Base-by-base conservation (phyloP, 768 basidiomycete genomes). In the Porphyrellus cyaneotinctus region DNA sequence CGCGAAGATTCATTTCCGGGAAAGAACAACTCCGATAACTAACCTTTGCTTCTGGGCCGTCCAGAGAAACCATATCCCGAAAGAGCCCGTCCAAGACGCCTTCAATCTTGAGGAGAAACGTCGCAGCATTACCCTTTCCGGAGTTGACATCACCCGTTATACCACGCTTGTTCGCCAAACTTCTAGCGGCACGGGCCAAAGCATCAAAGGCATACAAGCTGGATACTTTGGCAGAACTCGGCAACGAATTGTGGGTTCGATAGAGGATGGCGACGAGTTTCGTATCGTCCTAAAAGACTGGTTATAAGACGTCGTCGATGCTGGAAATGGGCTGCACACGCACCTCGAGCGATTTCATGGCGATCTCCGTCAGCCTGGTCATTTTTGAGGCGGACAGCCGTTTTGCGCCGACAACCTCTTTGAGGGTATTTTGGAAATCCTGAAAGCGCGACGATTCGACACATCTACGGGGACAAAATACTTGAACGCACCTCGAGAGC, bases 131-230 rank as follows among this genome's bases (percentile, higher is more conserved):
- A 58, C 88, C 87, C 56, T 78, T 79, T 47, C 70, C 71, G 35
- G 79, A 72, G 52, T 77, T 78, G 44, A 77, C 60, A 61, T 87
- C 82, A 58, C 76, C 80, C 57, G 79, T 74, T 24, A 83, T 65
- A 47, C 77, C 75, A 47, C 81, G 79, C 68, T 93, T 94, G 62
- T 74, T 83, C 41, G 76, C 82, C 43, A 83, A 77, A 53, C 75
- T 75, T 53, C 84, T 79, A 18, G 92, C 91, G 17, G 87, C 93
- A 52, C 95, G 85, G 38, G 91, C 82, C 55, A 99, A 78, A 18
- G 95, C 90, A 72, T 99, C 95, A 66, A 99, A 91, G 36, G 87
- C 84, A 71, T 98, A 99, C 45, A 99, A 77, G 72, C 92, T 93
- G 35, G 82, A 84, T 53, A 95, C 81, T 67, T 97, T 95, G 57